Evolutionary conservation across 23 red algal genomes (phyloP).

Genomic region (Chondrus crispus): DNA sequence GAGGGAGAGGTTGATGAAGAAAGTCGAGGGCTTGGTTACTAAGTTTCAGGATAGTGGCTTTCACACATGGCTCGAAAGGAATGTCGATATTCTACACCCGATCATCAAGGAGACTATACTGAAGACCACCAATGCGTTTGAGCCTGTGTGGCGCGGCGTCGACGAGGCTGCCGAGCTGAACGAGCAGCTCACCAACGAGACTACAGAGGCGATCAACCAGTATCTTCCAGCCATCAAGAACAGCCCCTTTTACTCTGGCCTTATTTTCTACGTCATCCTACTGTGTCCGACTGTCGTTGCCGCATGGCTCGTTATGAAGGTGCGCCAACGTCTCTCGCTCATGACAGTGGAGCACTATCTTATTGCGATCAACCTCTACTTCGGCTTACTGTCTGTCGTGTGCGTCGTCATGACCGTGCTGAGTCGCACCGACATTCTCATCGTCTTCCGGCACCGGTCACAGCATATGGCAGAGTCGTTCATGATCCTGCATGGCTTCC

Average conservation of each 20-base stretch:
- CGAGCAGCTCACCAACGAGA: constrained; percentile 52
- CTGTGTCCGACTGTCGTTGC: constrained; percentile 42
- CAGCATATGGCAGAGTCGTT: constrained; percentile 50
- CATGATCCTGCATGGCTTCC: constrained; percentile 60
- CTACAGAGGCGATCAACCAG: constrained; percentile 40
- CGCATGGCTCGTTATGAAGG: constrained; percentile 39
- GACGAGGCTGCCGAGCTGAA: constrained; percentile 62
- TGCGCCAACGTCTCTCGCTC: constrained; percentile 48
- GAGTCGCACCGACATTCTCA: constrained; percentile 51
- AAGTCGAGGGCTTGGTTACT: constrained; percentile 34
- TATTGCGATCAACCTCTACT: constrained; percentile 64
- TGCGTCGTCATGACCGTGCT: constrained; percentile 58
- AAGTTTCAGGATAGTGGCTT: constrained; percentile 58
- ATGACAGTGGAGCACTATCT: constrained; percentile 62
- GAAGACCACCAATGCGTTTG: constrained; percentile 40
- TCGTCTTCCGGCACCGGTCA: constrained; percentile 63
- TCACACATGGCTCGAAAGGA: constrained; percentile 48
- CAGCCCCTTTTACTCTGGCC: constrained; percentile 63
- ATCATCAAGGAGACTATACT: constrained; percentile 55
- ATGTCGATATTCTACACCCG: constrained; percentile 36
- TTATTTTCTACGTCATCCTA: constrained; percentile 69
- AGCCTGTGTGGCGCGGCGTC: constrained; percentile 48
- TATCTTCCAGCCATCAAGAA: constrained; percentile 52
- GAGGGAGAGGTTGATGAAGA: constrained; percentile 32
- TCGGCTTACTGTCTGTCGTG: constrained; percentile 50